These are phyloP conservation scores for Microcos paniculata DNA, from an alignment of 345 rosid genomes.

Conservation along the genomic window DNA sequence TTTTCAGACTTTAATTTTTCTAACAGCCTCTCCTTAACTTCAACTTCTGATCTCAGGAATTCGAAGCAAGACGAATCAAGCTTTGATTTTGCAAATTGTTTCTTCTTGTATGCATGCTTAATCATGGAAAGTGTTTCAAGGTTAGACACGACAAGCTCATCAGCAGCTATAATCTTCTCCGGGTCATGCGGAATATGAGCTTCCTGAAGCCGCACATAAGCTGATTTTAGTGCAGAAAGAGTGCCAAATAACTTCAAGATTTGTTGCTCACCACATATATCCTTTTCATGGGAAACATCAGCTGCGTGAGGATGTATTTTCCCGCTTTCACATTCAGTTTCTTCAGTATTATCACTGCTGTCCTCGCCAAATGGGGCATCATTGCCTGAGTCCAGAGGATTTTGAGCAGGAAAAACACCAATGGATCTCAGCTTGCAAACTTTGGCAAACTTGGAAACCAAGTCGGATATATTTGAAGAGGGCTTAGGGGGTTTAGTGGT, in stretches of 20 bases:
- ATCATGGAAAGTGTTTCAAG: conserved; percentile 42
- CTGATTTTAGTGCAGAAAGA: conserved; percentile 45
- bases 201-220: conserved; percentile 56
- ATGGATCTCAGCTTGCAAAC: conserved; percentile 58
- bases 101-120: conserved; percentile 36
- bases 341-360: conserved; percentile 32
- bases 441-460: conserved; percentile 57
- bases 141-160: conserved; percentile 47
- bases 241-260: conserved; percentile 46
- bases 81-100: conserved; percentile 21
- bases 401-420: conserved; percentile 49
- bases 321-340: conserved; percentile 20
- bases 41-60: conserved; percentile 30
- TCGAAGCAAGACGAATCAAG: conserved; percentile 28
- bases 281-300: conserved; percentile 22
- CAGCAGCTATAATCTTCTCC: conserved; percentile 53
- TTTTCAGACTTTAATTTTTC: conserved; percentile 38
- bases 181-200: conserved; percentile 63
- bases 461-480: conserved; percentile 47
- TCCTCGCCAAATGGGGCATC: conserved; percentile 20
- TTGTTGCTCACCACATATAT: conserved; percentile 22
- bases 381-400: conserved; percentile 3
- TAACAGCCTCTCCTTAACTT: conserved; percentile 38
- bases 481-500: conserved; percentile 32
- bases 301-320: conserved; percentile 34